Base-by-base conservation (phyloP, 257 asterid genomes). In the Solanum pimpinellifolium region DNA sequence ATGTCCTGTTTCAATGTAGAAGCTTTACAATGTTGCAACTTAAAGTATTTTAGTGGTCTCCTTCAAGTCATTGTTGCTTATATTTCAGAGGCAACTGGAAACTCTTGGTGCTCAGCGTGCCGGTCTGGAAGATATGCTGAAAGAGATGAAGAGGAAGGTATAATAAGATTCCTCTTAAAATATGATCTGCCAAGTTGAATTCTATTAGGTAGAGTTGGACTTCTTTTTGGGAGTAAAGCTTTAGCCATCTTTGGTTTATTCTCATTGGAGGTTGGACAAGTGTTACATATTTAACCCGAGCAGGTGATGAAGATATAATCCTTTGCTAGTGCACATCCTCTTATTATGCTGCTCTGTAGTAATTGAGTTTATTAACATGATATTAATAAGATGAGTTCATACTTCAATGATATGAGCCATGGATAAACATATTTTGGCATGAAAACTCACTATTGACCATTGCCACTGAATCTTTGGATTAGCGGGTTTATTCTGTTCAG, bases 121-220 rank as follows among this genome's bases (percentile, higher is more conserved):
- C 47, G 87, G 87, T 27, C 84, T 87, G 68, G 89, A 87, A 87
- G 89, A 87, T 72, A 83, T 87, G 89, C 89, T 87, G 82, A 87
- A 87, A 83, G 89, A 87, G 49, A 87, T 87, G 89, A 87, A 87
- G 87, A 87, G 87, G 87, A 87, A 87, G 89, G 89, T 87, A 52
- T 33, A 20, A 27, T 10, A 25, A 52, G 82, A 73, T 52, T 35
- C 46, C 21, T 21, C 68, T 49, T 29, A 60, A 47, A 81, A 39
- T 81, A 81, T 81, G 12, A 44, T 49, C 46, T 29, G 44, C 12
- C 6, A 81, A 49, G 70, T 81, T 81, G 85, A 81, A 81, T 49
- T 81, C 31, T 16, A 27, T 80, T 16, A 27, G 85, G 68, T 80
- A 9, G 68, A 80, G 65, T 11, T 47, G 27, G 68, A 18, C 44